These are phyloP conservation scores for maize (Zea mays) DNA, from an alignment of 176 grass and related monocot genomes.

Conservation along the genomic window DNA sequence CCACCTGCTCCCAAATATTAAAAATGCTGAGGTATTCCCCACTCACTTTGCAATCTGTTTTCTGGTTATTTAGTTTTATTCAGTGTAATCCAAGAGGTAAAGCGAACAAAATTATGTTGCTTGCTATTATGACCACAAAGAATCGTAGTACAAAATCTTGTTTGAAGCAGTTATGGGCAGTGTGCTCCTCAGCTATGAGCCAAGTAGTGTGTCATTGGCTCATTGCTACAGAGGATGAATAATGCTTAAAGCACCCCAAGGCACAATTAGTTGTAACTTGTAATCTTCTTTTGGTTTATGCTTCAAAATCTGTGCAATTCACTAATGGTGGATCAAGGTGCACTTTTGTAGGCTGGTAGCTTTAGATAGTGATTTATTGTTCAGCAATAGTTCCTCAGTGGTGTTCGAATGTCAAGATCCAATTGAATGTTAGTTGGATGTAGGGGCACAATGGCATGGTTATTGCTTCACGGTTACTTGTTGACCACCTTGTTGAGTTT, in stretches of 20 bases:
- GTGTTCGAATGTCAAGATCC: neutral
- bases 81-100: constrained; percentile 1
- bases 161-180: constrained; percentile 16
- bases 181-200: neutral
- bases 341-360: neutral
- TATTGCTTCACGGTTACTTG: constrained; percentile 1
- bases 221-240: neutral
- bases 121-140: neutral
- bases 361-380: neutral
- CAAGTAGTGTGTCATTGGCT: neutral
- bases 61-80: constrained; percentile 29
- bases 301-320: neutral
- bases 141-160: constrained; percentile 1
- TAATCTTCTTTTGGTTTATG: neutral
- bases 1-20: constrained; percentile 79
- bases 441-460: neutral
- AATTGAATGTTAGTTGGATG: neutral
- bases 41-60: neutral
- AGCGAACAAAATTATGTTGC: neutral
- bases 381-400: neutral
- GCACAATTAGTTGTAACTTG: neutral
- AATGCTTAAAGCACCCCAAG: neutral
- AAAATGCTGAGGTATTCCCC: constrained; percentile 72
- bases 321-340: neutral
- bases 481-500: neutral